Base-by-base conservation (phyloP, 129 eudicot species). In the Lactuca saligna region DNA sequence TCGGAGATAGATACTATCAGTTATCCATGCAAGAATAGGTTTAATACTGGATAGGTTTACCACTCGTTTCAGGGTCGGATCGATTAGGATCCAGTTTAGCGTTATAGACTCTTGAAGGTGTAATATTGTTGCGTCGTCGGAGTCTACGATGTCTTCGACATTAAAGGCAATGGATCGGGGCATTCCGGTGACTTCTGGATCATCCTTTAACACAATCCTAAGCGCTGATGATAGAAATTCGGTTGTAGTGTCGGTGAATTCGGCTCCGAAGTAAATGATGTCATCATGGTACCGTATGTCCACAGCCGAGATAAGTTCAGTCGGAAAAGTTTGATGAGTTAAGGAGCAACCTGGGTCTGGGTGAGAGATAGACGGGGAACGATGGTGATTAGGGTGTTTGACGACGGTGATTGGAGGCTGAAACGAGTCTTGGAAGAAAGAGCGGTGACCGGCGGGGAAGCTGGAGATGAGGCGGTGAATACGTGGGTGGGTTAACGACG, bases 261-360 rank as follows among this genome's bases (percentile, higher is more conserved):
- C 20, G 37, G 41, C 53, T 37, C 8, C 5, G 39, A 64, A 69
- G 63, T 54, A 69, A 5, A 69, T 16, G 8, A 69, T 12, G 20
- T 69, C 14, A 14, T 69, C 29, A 13, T 69, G 5, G 73, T 69
- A 69, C 48, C 49, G 61, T 49, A 67, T 51, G n/a, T 67, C 72
- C 0, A 67, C 32, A 2, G 33, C 58, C 4, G 73, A 69, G 20
- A 69, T 38, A 53, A 69, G 64, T 37, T 69, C 48, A 32, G 72
- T 7, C 15, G 38, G 54, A 44, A 6, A 37, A 4, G 44, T 44
- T 10, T 33, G 44, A 31, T 31, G 6, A 48, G 8, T 5, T 48
- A 14, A 48, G 17, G 17, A 5, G 33, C 10, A 6, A 3, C 20
- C 20, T 20, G 20, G 20, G 20, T 7, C 8, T 33, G 41, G 20